Base-by-base conservation (phyloP, 345 rosid species). In the Citrus hindsii region DNA sequence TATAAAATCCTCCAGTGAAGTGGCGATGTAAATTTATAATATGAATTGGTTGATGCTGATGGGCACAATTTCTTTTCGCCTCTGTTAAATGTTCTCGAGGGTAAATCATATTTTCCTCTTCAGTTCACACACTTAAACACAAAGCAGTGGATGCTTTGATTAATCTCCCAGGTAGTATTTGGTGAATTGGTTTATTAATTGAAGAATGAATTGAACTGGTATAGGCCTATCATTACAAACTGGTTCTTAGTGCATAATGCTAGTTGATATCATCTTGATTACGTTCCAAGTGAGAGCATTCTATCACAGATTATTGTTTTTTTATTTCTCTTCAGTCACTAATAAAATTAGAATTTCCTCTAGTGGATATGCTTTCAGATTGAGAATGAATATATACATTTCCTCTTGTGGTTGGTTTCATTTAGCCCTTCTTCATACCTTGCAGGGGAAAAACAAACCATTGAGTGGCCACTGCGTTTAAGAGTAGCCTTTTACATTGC, bases 361-460 rank as follows among this genome's bases (percentile, higher is more conserved):
- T 25, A 9, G 48, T 58, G 24, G 38, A 53, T 33, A 46, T 67
- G 32, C 69, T 33, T 76, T 69, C 21, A 72, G 37, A 71, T 66
- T 68, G 79, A 73, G 53, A 79, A 30, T 40, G 9, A 19, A 7
- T 66, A 10, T 9, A 25, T 4, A 30, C 9, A 19, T 75, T 62
- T 74, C 72, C 67, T 60, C n/a, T 53, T 63, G 25, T 79, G 48
- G 40, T 67, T 48, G 53, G 79, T 71, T 73, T 81, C 42, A 70
- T 37, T 71, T 77, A 61, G 48, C 71, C 22, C 75, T 75, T 80
- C 59, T 71, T 83, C 70, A 63, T 79, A 37, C 73, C 79, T 76
- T 19, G 62, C 93, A 97, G 99, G 92, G 93, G 98, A 97, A 83
- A 97, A 83, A 81, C 98, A 94, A 88, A 94, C 98, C 24, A 90